A percentile compares a stretch with the other conserved stretches of the same genome.
These are phyloP conservation scores for Malassezia dermatis DNA, from an alignment of 1,284 basidiomycete genomes.

Conservation along the genomic window DNA sequence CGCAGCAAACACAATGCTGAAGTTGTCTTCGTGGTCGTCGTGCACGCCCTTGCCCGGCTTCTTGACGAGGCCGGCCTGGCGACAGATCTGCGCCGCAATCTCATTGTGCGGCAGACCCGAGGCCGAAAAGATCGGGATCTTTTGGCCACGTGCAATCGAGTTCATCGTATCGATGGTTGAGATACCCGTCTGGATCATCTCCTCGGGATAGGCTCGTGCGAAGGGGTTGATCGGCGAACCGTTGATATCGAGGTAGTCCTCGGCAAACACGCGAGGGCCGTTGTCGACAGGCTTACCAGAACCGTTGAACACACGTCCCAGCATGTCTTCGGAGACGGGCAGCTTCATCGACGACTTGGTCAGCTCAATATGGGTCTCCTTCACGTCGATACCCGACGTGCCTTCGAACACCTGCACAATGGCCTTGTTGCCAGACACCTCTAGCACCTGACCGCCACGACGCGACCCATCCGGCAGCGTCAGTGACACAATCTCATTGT, in stretches of 20 bases:
- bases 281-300: conserved; percentile 96
- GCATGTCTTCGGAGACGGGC: conserved; percentile 98
- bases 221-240: conserved; percentile 98
- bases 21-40: conserved; percentile 99
- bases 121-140: conserved; percentile 99
- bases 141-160: conserved; percentile 98
- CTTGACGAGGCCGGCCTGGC: conserved; percentile 93
- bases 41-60: conserved; percentile 66
- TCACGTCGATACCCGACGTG: conserved; percentile 93
- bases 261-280: conserved; percentile 96
- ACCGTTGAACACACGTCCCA: conserved; percentile 98
- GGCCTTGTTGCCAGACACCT: conserved; percentile 96
- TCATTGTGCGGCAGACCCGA: conserved; percentile 98
- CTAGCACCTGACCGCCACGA: conserved; percentile 92
- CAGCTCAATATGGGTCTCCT: conserved; percentile 93
- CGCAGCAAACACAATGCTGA: conserved; percentile 97
- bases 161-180: conserved; percentile 65
- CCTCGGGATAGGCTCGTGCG: conserved; percentile 98
- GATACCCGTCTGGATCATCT: conserved; percentile 99
- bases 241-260: conserved; percentile 99
- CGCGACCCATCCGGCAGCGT: conserved; percentile 90
- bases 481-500: conserved; percentile 96
- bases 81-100: conserved; percentile 99
- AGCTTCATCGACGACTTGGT: conserved; percentile 97
- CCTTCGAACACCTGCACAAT: conserved; percentile 98